Evolutionary conservation across 495 filamentous ascomycete genomes (phyloP).

Genomic region (Thozetella sp.): DNA sequence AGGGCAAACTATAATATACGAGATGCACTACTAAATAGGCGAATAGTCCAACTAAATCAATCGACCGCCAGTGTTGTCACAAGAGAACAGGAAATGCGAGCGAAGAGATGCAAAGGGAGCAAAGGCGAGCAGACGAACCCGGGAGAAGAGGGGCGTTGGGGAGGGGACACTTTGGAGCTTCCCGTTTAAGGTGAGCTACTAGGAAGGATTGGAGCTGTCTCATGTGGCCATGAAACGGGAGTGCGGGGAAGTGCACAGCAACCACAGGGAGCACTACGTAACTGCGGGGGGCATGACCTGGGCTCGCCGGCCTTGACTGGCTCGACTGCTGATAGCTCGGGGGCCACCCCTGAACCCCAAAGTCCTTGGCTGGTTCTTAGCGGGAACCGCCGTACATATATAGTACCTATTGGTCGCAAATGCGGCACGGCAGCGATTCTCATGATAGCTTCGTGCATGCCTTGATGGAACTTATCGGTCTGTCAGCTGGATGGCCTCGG

Average conservation of each 20-base stretch:
- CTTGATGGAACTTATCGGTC: no score
- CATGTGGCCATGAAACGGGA: neutral
- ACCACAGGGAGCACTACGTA: neutral
- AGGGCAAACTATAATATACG: no score
- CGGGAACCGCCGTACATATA: no score
- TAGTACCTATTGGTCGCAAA: no score
- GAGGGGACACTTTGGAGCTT: neutral
- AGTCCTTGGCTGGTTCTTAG: no score
- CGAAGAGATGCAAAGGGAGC: neutral
- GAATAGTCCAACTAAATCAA: neutral
- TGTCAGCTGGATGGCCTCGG: no score
- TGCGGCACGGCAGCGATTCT: no score
- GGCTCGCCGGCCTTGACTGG: neutral
- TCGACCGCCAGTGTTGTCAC: neutral
- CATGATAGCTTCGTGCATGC: no score
- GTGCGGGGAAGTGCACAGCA: slow-evolving; percentile 1
- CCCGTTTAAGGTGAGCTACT: no score
- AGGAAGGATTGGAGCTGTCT: no score
- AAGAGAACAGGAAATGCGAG: neutral
- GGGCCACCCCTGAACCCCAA: no score
- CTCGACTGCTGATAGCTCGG: no score
- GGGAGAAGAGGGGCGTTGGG: neutral
- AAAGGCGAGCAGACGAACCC: neutral
- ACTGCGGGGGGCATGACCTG: neutral
- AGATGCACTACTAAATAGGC: neutral